These are phyloP conservation scores for Boletus bicolor DNA, from an alignment of 768 basidiomycete genomes.

Conservation along the genomic window DNA sequence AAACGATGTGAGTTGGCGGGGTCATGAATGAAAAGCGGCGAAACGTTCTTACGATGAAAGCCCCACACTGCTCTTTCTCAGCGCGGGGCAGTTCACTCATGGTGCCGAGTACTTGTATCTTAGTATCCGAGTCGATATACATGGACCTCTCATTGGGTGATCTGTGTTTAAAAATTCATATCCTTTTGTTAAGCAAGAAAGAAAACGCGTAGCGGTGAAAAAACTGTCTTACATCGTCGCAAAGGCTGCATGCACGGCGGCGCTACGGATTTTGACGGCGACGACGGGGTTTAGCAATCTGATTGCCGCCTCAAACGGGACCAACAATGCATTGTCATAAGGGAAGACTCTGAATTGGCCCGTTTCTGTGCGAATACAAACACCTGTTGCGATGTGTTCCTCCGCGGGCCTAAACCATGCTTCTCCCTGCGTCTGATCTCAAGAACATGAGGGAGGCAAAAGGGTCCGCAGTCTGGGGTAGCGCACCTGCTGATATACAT, in stretches of 20 bases:
- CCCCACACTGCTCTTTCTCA: conserved; percentile 89
- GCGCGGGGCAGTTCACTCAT: conserved; percentile 67
- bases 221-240: conserved; percentile 52
- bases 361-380: conserved; percentile 66
- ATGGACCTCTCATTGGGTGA: conserved; percentile 52
- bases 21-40: neutral
- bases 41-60: conserved; percentile 65
- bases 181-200: neutral
- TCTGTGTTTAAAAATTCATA: conserved; percentile 32
- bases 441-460: conserved; percentile 1
- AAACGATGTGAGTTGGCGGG: neutral
- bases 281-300: conserved; percentile 75
- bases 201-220: neutral
- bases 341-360: conserved; percentile 78
- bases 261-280: conserved; percentile 75
- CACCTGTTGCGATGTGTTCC: conserved; percentile 72
- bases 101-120: conserved; percentile 80
- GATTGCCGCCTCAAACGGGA: conserved; percentile 77
- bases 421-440: conserved; percentile 68
- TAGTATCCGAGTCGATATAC: conserved; percentile 73
- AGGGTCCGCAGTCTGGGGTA: neutral
- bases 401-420: conserved; percentile 84
- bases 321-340: conserved; percentile 71
- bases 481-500: conserved; percentile 72
- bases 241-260: conserved; percentile 79